Percentiles rank a stretch among this genome's conserved stretches.
Conservation (phyloP, 257 asterid species). For the Leonotis leonurus region DNA sequence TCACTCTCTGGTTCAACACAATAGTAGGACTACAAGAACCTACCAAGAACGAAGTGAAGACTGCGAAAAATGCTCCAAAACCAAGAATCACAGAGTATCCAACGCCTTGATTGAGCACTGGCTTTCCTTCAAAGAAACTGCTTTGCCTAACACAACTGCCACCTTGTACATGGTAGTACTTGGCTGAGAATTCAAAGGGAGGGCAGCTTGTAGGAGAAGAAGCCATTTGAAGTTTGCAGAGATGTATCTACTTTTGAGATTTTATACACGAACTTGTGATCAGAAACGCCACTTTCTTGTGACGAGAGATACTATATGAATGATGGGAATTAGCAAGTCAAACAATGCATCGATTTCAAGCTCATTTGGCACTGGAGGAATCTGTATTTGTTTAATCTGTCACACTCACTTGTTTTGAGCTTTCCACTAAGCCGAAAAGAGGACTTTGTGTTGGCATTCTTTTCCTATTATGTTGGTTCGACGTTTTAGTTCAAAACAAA, state of each 20-base stretch:
- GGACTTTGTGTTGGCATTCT: slow-evolving; percentile 3
- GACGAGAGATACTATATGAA: slow-evolving; percentile 19
- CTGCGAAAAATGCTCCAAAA: slow-evolving; percentile 80
- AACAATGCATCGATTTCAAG: slow-evolving; percentile 20
- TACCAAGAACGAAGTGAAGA: slow-evolving; percentile 86
- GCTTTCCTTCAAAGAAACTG: slow-evolving; percentile 75
- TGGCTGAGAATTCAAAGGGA: slow-evolving; percentile 63
- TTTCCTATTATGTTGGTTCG: background rate
- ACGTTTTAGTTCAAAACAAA: slow-evolving; percentile 5
- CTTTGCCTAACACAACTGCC: slow-evolving; percentile 53
- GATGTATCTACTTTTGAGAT: background rate
- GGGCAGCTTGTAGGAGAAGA: slow-evolving; percentile 41
- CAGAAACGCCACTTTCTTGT: slow-evolving; percentile 16
- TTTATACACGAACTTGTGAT: background rate
- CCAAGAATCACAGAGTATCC: slow-evolving; percentile 92
- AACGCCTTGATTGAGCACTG: slow-evolving; percentile 74
- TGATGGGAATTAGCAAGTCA: slow-evolving; percentile 24
- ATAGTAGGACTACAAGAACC: background rate
- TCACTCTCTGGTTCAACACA: background rate
- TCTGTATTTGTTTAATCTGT: slow-evolving; percentile 27
- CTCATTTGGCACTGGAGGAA: slow-evolving; percentile 21
- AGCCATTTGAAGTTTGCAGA: slow-evolving; percentile 42
- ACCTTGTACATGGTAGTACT: slow-evolving; percentile 46
- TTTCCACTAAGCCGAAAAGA: slow-evolving; percentile 7
- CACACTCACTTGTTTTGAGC: slow-evolving; percentile 21